These are phyloP conservation scores for Prunus kanzakura DNA, from an alignment of 306 rosid genomes.

Conservation along the genomic window DNA sequence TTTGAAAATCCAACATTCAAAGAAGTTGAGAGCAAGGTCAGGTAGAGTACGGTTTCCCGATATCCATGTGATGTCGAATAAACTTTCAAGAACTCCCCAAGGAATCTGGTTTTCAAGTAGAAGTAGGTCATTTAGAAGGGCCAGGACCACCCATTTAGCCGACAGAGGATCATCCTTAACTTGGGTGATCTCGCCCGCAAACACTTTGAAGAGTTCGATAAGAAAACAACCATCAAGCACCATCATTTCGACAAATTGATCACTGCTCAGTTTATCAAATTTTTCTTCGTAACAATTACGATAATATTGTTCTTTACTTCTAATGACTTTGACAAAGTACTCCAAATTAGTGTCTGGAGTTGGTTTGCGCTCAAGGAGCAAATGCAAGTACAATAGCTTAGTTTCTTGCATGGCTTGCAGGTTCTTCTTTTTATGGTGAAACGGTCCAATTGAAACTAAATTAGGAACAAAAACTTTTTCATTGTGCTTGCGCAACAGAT, in stretches of 20 bases:
- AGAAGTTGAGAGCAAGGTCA: too few species aligned
- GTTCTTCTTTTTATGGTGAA: neutral
- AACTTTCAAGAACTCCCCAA: too few species aligned
- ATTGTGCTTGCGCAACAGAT: neutral
- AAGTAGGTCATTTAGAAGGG: too few species aligned
- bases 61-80: too few species aligned
- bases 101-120: too few species aligned
- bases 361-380: neutral
- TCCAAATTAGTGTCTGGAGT: neutral
- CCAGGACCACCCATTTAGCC: too few species aligned
- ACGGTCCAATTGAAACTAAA: constrained; percentile 6
- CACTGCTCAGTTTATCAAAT: neutral
- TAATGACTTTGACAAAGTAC: neutral
- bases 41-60: too few species aligned
- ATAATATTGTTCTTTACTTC: neutral
- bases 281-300: neutral
- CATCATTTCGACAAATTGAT: neutral
- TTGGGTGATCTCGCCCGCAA: too few species aligned
- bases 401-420: neutral
- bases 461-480: neutral
- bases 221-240: constrained; percentile 1
- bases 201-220: neutral
- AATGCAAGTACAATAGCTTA: neutral
- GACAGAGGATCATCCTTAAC: too few species aligned
- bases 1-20: too few species aligned